These are phyloP conservation scores for Hansenula sp. DNA, from an alignment of 1,139 yeast species.

Conservation along the genomic window DNA sequence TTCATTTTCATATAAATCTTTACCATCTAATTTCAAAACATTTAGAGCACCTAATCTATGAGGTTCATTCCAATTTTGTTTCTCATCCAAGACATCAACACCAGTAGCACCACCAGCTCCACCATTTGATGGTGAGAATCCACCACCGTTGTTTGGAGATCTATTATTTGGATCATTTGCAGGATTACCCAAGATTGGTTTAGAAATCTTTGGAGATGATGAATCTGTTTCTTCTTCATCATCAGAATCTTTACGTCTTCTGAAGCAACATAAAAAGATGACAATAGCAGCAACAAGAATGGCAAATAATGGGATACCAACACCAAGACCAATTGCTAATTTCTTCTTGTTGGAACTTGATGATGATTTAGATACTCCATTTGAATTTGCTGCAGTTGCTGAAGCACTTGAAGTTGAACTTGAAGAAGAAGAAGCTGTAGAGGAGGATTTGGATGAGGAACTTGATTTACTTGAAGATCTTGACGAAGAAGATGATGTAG, in stretches of 20 bases:
- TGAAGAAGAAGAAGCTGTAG: constrained; percentile 24
- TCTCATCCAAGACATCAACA: constrained; percentile 28
- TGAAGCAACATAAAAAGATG: constrained; percentile 55
- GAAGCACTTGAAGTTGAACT: neutral
- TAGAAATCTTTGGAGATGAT: constrained; percentile 29
- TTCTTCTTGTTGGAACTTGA: constrained; percentile 34
- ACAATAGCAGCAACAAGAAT: constrained; percentile 45
- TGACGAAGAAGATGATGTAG: constrained; percentile 19
- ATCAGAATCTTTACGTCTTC: constrained; percentile 34
- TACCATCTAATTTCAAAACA: constrained; percentile 48
- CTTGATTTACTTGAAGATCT: constrained; percentile 24
- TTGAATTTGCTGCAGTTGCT: constrained; percentile 18
- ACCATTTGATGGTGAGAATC: constrained; percentile 6
- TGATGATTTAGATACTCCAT: constrained; percentile 17
- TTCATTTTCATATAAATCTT: constrained; percentile 24
- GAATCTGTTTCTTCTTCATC: constrained; percentile 29
- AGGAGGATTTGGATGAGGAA: constrained; percentile 20
- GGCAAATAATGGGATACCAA: constrained; percentile 64
- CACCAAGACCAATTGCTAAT: constrained; percentile 84
- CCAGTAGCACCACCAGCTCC: constrained; percentile 25
- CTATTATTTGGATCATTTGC: constrained; percentile 37
- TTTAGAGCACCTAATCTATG: constrained; percentile 45
- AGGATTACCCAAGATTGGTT: constrained; percentile 34
- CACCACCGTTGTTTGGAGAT: constrained; percentile 31
- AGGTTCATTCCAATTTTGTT: constrained; percentile 25